These are phyloP conservation scores for Eleusine indica DNA, from an alignment of 176 grass and related monocot genomes.

Conservation along the genomic window DNA sequence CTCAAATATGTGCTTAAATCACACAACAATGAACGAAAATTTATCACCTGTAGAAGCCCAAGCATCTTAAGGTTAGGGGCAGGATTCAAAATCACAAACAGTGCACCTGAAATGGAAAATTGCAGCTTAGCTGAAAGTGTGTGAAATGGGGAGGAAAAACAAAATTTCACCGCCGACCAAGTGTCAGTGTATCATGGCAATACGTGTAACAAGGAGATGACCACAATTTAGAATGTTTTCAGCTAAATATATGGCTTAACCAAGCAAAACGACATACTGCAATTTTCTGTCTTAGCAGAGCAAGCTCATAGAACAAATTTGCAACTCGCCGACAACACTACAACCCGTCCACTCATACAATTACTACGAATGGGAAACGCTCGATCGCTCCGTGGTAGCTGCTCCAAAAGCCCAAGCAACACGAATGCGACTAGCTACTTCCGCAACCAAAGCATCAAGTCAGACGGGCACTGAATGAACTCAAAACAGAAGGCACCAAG, in stretches of 20 bases:
- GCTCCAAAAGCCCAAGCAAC: neutral
- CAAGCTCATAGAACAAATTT: neutral
- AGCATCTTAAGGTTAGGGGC: constrained; percentile 87
- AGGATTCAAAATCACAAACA: constrained; percentile 78
- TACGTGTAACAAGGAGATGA: neutral
- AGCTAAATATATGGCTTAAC: neutral
- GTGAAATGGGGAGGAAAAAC: neutral
- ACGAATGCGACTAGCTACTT: neutral
- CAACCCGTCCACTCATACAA: neutral
- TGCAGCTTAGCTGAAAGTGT: neutral
- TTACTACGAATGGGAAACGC: neutral
- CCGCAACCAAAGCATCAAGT: neutral
- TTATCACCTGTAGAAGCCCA: constrained; percentile 82
- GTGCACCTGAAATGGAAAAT: constrained; percentile 61
- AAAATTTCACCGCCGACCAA: neutral
- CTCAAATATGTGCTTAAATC: constrained; percentile 21
- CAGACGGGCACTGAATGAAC: neutral
- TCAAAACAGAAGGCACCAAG: neutral
- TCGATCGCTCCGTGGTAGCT: neutral
- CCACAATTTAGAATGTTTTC: neutral
- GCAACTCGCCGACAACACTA: neutral
- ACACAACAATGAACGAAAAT: neutral
- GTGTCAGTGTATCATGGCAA: neutral
- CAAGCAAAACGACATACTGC: neutral
- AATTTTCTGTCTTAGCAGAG: neutral